phyloP scores from a whole-genome alignment of 192 early-diverging fungal genomes.

The Coemansia pectinata region DNA sequence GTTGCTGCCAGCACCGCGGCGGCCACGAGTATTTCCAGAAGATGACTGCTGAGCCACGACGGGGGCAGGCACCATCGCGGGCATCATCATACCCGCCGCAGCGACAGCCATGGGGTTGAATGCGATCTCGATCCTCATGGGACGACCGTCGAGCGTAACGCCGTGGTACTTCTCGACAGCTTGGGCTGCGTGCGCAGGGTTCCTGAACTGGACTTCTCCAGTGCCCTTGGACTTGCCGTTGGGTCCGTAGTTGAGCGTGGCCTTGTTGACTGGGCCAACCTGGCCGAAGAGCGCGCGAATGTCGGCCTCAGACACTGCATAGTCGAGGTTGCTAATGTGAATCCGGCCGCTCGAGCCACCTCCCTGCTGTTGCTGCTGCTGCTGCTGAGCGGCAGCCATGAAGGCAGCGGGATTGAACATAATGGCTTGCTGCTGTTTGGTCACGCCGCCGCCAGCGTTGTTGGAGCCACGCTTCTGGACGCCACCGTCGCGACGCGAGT shows the following conservation, averaged over 20 bases:
- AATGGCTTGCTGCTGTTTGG: slow-evolving; percentile 25
- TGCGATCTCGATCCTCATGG: slow-evolving; percentile 36
- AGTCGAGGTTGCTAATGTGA: slow-evolving; percentile 51
- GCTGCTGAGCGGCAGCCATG: slow-evolving; percentile 34
- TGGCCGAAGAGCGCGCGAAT: slow-evolving; percentile 45
- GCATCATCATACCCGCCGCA: slow-evolving; percentile 32
- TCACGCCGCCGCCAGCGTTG: slow-evolving; percentile 16
- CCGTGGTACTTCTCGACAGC: slow-evolving; percentile 45
- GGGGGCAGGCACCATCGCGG: slow-evolving; percentile 23
- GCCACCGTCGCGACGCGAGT: slow-evolving; percentile 35
- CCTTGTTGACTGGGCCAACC: slow-evolving; percentile 30
- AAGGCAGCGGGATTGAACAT: slow-evolving; percentile 47
- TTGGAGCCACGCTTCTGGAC: slow-evolving; percentile 35
- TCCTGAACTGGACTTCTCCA: slow-evolving; percentile 43
- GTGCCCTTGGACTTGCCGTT: slow-evolving; percentile 47
- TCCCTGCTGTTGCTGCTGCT: slow-evolving; percentile 4
- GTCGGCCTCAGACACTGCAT: slow-evolving; percentile 42
- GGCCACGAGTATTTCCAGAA: slow-evolving; percentile 5
- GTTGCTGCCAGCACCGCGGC: slow-evolving; percentile 10
- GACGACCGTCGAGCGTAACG: slow-evolving; percentile 43
- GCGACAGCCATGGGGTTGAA: slow-evolving; percentile 30
- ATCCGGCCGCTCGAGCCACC: slow-evolving; percentile 28
- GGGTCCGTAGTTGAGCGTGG: slow-evolving; percentile 36
- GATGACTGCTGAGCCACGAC: slow-evolving; percentile 19
- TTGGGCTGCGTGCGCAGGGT: slow-evolving; percentile 26